Evolutionary conservation across 345 rosid genomes (phyloP).

Genomic region (Linum usitatissimum): DNA sequence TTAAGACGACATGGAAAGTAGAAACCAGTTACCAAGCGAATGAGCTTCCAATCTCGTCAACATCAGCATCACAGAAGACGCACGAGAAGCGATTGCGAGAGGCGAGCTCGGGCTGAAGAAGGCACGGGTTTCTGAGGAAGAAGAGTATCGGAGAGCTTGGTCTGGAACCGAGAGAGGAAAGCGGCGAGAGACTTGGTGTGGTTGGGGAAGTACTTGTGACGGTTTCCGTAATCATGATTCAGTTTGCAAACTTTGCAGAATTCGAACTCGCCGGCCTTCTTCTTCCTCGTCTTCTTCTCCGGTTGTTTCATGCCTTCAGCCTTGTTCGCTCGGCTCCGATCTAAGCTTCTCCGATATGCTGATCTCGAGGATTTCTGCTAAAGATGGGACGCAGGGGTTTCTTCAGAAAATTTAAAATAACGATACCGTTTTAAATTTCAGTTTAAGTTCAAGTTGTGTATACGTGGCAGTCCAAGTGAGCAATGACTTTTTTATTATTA

Average conservation of each 20-base stretch:
- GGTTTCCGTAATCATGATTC: conserved; percentile 62
- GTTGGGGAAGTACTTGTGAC: conserved; percentile 68
- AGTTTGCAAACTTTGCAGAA: conserved; percentile 59
- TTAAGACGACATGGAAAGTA: neutral
- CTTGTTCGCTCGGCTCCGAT: too few relatives aligned
- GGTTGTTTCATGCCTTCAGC: neutral
- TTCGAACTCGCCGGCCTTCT: conserved; percentile 36
- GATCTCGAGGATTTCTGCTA: too few relatives aligned
- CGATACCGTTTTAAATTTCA: too few relatives aligned
- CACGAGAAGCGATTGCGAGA: conserved; percentile 67
- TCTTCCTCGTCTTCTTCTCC: conserved; percentile 16
- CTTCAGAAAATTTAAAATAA: too few relatives aligned
- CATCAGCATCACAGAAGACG: conserved; percentile 65
- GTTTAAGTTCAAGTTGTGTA: too few relatives aligned
- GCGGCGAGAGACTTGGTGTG: conserved; percentile 50
- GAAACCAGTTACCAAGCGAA: conserved; percentile 48
- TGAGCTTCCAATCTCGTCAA: conserved; percentile 50
- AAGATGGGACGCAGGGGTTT: too few relatives aligned
- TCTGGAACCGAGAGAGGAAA: conserved; percentile 50
- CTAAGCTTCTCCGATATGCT: too few relatives aligned
- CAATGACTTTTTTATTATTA: too few relatives aligned
- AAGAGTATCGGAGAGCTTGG: conserved; percentile 44
- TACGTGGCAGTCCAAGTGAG: too few relatives aligned
- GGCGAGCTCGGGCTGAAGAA: conserved; percentile 42
- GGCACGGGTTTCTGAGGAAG: conserved; percentile 54